Evolutionary conservation across 164 flowering plant species (phyloP), one percentile per base, ranked within the genome.

Genomic region (Tetrastigma voinierianum): DNA sequence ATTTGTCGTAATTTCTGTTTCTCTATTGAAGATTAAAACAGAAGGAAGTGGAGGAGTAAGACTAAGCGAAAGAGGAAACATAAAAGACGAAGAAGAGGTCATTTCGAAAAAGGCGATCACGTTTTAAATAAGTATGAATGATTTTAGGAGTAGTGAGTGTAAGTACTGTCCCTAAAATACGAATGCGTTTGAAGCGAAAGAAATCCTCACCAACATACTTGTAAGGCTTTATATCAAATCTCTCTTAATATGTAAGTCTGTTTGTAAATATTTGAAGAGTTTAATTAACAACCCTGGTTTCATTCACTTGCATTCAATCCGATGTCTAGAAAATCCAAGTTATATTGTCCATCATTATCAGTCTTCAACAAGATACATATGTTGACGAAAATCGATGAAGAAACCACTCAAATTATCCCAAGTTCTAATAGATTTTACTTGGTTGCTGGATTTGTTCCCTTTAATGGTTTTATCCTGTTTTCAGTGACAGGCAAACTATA

Each of bases 381-480:
- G 51, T 14, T 64, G 51, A 23, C 65, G 24, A 32, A 43, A n/a
- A 17, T 1, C 14, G 43, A 59, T 13, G 67, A 57, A 9, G 47
- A 18, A 15, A 18, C 2, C 4, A 19, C 2, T 13, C 17, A 61
- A 10, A 25, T 1, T 20, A 4, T 65, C 43, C 68, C 64, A 0
- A 32, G 16, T 15, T 16, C 24, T 8, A 13, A 70, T 44, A 4
- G 11, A 6, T 43, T 46, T 1, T 8, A 4, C 24, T 51, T 60
- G 40, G 6, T 32, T n/a, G n/a, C n/a, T 60, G 53, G 45, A 59
- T 59, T 14, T 59, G 64, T 61, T 66, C n/a, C 69, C 3, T 52
- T 52, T 13, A 61, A 71, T 47, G 74, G 74, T 40, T 55, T 71
- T 61, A 53, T 71, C 3, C n/a, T n/a, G n/a, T n/a, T n/a, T n/a